Evolutionary conservation across 1,139 yeast species (phyloP), one percentile per base, ranked within the genome.

Genomic region (Diutina ranongensis): DNA sequence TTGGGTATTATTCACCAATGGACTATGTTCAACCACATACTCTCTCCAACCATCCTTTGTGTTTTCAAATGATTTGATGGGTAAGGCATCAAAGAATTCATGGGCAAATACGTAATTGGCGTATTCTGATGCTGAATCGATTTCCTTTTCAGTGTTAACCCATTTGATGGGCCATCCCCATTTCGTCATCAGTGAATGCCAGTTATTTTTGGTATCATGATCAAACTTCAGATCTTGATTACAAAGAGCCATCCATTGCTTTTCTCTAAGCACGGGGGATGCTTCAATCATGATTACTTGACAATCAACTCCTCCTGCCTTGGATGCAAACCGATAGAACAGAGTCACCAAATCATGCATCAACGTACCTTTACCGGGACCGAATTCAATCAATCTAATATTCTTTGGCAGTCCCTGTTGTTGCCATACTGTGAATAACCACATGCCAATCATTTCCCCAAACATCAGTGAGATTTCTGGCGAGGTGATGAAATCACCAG

Each of bases 391-490:
- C n/a, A 86, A 55, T 47, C 82, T 67, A 31, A 81, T 63, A 8
- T 57, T 51, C 1, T 51, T 32, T 0, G 88, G 85, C 38, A 60
- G 62, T 1, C 70, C 67, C 54, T 83, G 89, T 2, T 67, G 62
- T 46, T 74, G 55, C 86, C 89, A 84, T 22, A 75, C 71, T 18
- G 74, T 67, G 49, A 67, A 76, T 48, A 72, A 65, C 88, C 94
- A 86, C 9, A 86, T 65, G 0, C 94, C 95, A 47, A 85, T 72
- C 68, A 85, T 76, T 57, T 86, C 95, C 10, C 95, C 95, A 66
- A 86, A 86, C 64, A 85, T 82, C 44, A 86, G 87, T 3, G 94
- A 82, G 45, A 86, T 84, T 61, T 86, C 95, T 0, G 95, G 95
- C 0, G 92, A 81, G 0, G 95, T 86, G 47, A 82, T 73, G 59